Conservation (phyloP, 306 rosid genomes). For the Prunus persica region DNA sequence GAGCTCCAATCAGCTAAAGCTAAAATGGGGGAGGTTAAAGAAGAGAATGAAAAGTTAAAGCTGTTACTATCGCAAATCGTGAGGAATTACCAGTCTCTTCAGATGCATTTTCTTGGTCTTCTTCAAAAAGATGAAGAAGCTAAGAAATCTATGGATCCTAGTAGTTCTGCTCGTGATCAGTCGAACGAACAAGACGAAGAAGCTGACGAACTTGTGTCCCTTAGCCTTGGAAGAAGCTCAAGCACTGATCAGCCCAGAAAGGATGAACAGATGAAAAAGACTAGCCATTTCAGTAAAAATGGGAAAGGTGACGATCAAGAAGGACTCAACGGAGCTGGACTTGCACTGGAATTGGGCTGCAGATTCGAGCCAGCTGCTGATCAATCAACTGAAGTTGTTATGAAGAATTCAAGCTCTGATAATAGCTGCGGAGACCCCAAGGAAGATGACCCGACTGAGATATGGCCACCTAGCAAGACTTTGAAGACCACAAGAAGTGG, state of each 20-base stretch:
- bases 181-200: constrained; percentile 2
- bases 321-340: constrained; percentile 24
- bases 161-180: neutral
- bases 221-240: constrained; percentile 53
- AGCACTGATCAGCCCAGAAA: neutral
- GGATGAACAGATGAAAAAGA: constrained; percentile 25
- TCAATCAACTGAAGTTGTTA: constrained; percentile 1
- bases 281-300: neutral
- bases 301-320: constrained; percentile 15
- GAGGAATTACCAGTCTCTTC: constrained; percentile 44
- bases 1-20: constrained; percentile 38
- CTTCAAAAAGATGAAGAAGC: constrained; percentile 23
- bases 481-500: constrained; percentile 26
- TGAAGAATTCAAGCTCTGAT: constrained; percentile 10
- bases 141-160: constrained; percentile 11
- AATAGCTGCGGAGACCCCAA: constrained; percentile 25
- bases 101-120: constrained; percentile 31
- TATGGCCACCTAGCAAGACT: constrained; percentile 49
- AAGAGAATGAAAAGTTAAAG: constrained; percentile 53
- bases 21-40: constrained; percentile 46
- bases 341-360: constrained; percentile 46
- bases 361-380: constrained; percentile 24
- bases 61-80: constrained; percentile 17
- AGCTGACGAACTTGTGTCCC: constrained; percentile 47
- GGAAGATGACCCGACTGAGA: constrained; percentile 33